phyloP scores from a whole-genome alignment of 2,329 filamentous ascomycete genomes.

The Aspergillus tubingensis region DNA sequence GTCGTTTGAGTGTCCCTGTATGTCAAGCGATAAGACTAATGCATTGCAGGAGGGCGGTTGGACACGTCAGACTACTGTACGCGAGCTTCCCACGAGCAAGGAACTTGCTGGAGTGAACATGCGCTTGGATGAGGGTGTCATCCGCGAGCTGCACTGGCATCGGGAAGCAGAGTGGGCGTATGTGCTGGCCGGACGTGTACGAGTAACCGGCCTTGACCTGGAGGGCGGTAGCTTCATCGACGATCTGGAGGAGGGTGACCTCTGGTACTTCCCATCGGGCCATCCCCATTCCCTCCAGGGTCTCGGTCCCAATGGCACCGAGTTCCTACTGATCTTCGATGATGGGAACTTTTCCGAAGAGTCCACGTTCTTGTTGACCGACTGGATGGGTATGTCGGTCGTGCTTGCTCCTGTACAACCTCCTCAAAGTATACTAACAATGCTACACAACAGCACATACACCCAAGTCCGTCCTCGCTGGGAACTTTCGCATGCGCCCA shows the following conservation, averaged over 20 bases:
- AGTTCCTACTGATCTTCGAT: slow-evolving; percentile 10
- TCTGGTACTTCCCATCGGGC: slow-evolving; percentile 10
- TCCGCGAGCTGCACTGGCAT: slow-evolving; percentile 10
- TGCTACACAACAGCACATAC: slow-evolving; percentile 1
- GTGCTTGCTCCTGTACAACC: background rate
- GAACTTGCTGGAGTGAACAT: slow-evolving; percentile 10
- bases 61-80: slow-evolving; percentile 10
- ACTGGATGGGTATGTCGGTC: slow-evolving; percentile 5
- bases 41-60: slow-evolving; percentile 3
- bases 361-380: slow-evolving; percentile 8
- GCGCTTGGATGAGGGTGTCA: slow-evolving; percentile 3
- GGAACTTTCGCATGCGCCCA: slow-evolving; percentile 7
- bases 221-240: slow-evolving; percentile 10
- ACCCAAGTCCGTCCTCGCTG: slow-evolving; percentile 9
- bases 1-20: background rate
- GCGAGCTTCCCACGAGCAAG: slow-evolving; percentile 8
- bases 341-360: slow-evolving; percentile 8
- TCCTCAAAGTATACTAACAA: background rate
- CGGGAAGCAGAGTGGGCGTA: slow-evolving; percentile 11
- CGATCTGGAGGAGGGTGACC: slow-evolving; percentile 6
- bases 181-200: slow-evolving; percentile 4
- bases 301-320: slow-evolving; percentile 5
- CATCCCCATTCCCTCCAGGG: slow-evolving; percentile 11
- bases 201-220: slow-evolving; percentile 4
- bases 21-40: background rate